Base-by-base conservation (phyloP, 306 rosid genomes). In the Quercus ilex region DNA sequence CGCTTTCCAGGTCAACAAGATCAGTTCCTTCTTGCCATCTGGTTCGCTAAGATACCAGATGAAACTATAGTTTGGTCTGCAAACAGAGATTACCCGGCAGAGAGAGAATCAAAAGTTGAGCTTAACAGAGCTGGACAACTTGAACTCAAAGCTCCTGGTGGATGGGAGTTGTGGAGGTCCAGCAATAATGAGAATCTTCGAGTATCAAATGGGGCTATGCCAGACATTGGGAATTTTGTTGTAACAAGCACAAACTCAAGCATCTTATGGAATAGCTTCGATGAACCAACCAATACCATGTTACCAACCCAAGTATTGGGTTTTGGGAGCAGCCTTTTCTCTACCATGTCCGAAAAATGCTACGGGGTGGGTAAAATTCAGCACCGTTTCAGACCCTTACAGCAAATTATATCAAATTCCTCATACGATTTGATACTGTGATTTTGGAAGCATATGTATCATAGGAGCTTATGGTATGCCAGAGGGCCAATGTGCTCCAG, bases 231-330 rank as follows among this genome's bases (percentile, higher is more conserved):
- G 14, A 67, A 31, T 21, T 67, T 67, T 8, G 71, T 8, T 23
- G 19, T 67, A 15, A 19, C 15, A 35, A 67, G 25, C 23, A 33
- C 13, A 67, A 6, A 67, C 41, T 67, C 71, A 8, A 33, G 17
- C 71, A 8, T 67, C 51, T 3, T 67, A 18, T 33, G 71, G 71
- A 21, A 33, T n/a, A 67, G 71, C 71, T 67, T 67, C 71, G 18
- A 18, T 11, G 23, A 65, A 17, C 71, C 71, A 30, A 67, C 71
- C 51, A 19, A 67, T 43, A 67, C 71, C 25, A 67, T 67, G 5
- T 67, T 67, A 33, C 71, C 71, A 33, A 35, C 71, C 25, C 71
- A 67, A 67, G 71, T 67, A 67, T 19, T 67, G 25, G 51, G 23
- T 67, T 19, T 33, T 33, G 14, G 71, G 15, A 67, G n/a, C 25